Percentiles rank a stretch among this genome's conserved stretches.
These are phyloP conservation scores for Neostapfia colusana DNA, from an alignment of 176 grass and related monocot genomes.

Conservation along the genomic window DNA sequence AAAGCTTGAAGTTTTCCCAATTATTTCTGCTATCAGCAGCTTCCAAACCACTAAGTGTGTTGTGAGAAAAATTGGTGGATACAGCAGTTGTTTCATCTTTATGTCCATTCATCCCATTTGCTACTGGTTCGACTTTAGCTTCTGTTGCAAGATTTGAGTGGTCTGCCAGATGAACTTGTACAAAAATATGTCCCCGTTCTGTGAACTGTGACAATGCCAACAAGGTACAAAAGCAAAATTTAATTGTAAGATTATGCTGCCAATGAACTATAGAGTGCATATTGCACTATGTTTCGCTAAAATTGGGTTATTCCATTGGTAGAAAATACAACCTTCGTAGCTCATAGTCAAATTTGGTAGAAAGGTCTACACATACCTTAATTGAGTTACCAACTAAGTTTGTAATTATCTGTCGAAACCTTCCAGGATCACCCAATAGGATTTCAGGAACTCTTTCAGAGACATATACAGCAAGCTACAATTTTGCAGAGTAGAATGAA, in stretches of 20 bases:
- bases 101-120: slow-evolving; percentile 62
- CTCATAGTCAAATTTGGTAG: background rate
- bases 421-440: slow-evolving; percentile 90
- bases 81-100: slow-evolving; percentile 52
- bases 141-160: slow-evolving; percentile 72
- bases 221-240: slow-evolving; percentile 32
- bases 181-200: slow-evolving; percentile 90
- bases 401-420: slow-evolving; percentile 97
- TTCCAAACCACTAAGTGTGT: slow-evolving; percentile 90
- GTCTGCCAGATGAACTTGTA: slow-evolving; percentile 93
- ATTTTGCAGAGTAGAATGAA: slow-evolving; percentile 34
- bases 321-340: background rate
- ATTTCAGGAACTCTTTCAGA: slow-evolving; percentile 90
- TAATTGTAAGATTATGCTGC: slow-evolving; percentile 26
- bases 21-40: slow-evolving; percentile 84
- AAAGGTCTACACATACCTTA: slow-evolving; percentile 60
- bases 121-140: slow-evolving; percentile 52
- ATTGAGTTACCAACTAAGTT: slow-evolving; percentile 96
- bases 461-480: slow-evolving; percentile 95
- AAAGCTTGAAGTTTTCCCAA: slow-evolving; percentile 85
- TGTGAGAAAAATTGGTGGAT: slow-evolving; percentile 42
- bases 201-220: slow-evolving; percentile 69
- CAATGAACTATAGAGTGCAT: slow-evolving; percentile 25
- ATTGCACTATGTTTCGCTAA: slow-evolving; percentile 1
- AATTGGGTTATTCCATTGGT: background rate